Evolutionary conservation across 2,329 filamentous ascomycete genomes (phyloP).

Genomic region (Curvularia sp.): DNA sequence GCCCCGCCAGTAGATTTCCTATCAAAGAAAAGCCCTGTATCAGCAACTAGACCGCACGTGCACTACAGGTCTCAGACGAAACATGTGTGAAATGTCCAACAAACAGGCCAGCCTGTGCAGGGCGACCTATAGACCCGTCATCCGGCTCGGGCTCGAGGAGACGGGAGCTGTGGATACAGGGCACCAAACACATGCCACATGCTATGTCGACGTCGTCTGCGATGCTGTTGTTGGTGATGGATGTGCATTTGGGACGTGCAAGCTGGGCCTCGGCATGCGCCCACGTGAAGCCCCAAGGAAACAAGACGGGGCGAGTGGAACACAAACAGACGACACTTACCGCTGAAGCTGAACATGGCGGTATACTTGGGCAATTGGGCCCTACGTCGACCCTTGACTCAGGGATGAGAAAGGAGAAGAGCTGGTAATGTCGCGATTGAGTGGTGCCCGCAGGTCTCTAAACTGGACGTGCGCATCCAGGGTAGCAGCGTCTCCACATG

Average conservation of each 20-base stretch:
- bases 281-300: constrained; percentile 4
- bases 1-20: constrained; percentile 50
- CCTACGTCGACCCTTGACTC: constrained; percentile 4
- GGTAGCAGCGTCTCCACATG: constrained; percentile 17
- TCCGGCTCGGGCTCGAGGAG: background rate
- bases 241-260: constrained; percentile 3
- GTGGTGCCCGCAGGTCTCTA: constrained; percentile 12
- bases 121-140: background rate
- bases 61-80: constrained; percentile 34
- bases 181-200: background rate
- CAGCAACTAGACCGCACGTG: constrained; percentile 41
- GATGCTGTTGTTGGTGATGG: constrained; percentile 7
- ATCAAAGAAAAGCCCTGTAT: constrained; percentile 30
- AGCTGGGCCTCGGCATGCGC: constrained; percentile 4
- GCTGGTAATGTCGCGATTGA: constrained; percentile 8
- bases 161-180: background rate
- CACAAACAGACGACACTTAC: constrained; percentile 35
- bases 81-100: constrained; percentile 35
- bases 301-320: constrained; percentile 1
- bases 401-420: constrained; percentile 11
- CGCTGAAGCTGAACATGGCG: constrained; percentile 50
- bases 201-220: background rate
- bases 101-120: constrained; percentile 21
- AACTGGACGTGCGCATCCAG: constrained; percentile 27
- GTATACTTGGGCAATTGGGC: constrained; percentile 10